phyloP scores from a whole-genome alignment of 176 grass and related monocot species.

The Puccinellia tenuiflora region DNA sequence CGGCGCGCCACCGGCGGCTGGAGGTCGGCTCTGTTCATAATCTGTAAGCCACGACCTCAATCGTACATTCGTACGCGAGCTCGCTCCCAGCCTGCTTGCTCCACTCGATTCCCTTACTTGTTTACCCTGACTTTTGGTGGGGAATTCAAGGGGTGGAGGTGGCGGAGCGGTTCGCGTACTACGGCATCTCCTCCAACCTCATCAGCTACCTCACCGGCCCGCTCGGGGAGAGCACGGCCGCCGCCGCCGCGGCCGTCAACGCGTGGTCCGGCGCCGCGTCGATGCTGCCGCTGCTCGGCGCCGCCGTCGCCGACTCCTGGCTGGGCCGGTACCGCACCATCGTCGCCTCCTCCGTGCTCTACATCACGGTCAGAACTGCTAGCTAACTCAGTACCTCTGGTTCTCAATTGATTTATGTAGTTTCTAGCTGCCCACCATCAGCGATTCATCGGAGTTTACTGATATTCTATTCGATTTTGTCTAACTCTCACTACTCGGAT shows the following conservation, averaged over 20 bases:
- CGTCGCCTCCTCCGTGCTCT: constrained; percentile 51
- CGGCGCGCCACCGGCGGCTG: constrained; percentile 24
- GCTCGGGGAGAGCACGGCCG: constrained; percentile 41
- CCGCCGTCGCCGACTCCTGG: constrained; percentile 69
- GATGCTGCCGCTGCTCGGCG: constrained; percentile 65
- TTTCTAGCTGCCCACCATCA: too few species aligned
- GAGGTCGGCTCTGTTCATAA: constrained; percentile 39
- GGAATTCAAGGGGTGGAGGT: constrained; percentile 66
- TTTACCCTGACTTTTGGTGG: too few species aligned
- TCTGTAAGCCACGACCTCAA: constrained; percentile 26
- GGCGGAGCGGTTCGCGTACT: constrained; percentile 55
- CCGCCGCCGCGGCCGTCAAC: constrained; percentile 48
- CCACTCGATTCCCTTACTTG: too few species aligned
- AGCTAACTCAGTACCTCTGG: too few species aligned
- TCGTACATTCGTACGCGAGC: too few species aligned
- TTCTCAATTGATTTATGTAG: too few species aligned
- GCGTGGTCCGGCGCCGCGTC: constrained; percentile 43
- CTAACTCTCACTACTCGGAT: too few species aligned
- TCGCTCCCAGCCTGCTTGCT: too few species aligned
- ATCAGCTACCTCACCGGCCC: constrained; percentile 73
- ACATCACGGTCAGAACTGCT: constrained; percentile 61
- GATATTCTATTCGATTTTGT: too few species aligned
- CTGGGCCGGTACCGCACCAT: constrained; percentile 67
- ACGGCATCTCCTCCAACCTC: constrained; percentile 51
- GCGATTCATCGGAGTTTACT: too few species aligned